phyloP scores from a whole-genome alignment of 345 rosid species.

The Hirschfeldia incana region DNA sequence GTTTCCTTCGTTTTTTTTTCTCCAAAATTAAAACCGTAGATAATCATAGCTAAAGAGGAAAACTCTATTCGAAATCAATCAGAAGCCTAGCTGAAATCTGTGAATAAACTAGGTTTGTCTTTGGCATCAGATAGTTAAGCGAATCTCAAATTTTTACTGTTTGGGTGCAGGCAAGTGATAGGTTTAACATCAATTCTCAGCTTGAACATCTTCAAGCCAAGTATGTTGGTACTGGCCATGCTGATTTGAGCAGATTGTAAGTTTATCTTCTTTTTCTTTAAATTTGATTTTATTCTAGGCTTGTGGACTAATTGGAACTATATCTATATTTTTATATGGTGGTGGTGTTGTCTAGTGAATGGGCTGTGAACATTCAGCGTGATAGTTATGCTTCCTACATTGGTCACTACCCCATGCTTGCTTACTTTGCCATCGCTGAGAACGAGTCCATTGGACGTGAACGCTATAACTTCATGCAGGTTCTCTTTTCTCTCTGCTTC shows the following conservation, averaged over 20 bases:
- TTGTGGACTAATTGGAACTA: neutral
- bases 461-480: conserved; percentile 97
- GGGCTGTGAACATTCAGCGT: conserved; percentile 92
- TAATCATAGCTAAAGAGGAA: no score
- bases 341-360: conserved; percentile 52
- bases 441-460: conserved; percentile 92
- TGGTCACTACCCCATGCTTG: conserved; percentile 80
- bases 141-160: neutral
- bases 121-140: neutral
- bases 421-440: conserved; percentile 88
- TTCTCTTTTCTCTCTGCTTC: neutral
- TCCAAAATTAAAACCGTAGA: no score
- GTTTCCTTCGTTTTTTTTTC: no score
- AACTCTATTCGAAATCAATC: no score
- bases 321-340: neutral
- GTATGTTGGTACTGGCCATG: conserved; percentile 94
- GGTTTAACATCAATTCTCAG: conserved; percentile 97
- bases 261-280: conserved; percentile 3
- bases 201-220: conserved; percentile 98
- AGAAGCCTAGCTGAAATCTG: no score
- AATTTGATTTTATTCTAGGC: no score
- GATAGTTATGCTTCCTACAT: conserved; percentile 90
- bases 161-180: conserved; percentile 83
- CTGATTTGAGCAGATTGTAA: conserved; percentile 92
- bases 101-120: no score